phyloP scores from a whole-genome alignment of 192 early-diverging fungal genomes.

The Coemansia sp. region DNA sequence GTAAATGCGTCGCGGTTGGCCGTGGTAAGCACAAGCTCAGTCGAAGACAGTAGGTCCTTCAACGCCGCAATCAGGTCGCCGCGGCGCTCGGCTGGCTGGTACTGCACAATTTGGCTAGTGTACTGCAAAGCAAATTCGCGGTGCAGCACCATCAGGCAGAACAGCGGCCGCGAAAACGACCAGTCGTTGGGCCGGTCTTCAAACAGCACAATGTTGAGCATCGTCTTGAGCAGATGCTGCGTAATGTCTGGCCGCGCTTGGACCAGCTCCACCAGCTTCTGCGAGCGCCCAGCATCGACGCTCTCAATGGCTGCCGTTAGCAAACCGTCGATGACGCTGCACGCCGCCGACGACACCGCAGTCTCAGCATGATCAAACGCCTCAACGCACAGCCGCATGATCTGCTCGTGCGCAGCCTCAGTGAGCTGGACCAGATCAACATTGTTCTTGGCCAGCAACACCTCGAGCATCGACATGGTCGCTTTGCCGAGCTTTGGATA shows the following conservation, averaged over 20 bases:
- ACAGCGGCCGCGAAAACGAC: constrained; percentile 78
- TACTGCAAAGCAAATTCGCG: constrained; percentile 58
- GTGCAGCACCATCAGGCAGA: constrained; percentile 75
- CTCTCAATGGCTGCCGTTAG: constrained; percentile 67
- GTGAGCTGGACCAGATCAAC: constrained; percentile 61
- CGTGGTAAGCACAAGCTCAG: constrained; percentile 31
- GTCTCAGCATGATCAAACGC: constrained; percentile 65
- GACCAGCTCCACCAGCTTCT: constrained; percentile 28
- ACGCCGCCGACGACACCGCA: constrained; percentile 61
- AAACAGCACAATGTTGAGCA: constrained; percentile 77
- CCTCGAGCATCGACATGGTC: constrained; percentile 69
- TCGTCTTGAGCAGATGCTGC: constrained; percentile 60
- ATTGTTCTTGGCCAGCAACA: constrained; percentile 66
- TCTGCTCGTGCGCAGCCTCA: constrained; percentile 62
- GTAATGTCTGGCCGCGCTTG: constrained; percentile 61
- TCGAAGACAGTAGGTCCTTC: constrained; percentile 42
- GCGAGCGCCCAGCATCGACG: constrained; percentile 17
- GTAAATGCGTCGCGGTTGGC: constrained; percentile 48
- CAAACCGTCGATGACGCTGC: constrained; percentile 71
- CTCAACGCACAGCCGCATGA: constrained; percentile 74
- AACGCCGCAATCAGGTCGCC: constrained; percentile 41
- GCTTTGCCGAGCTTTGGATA: constrained; percentile 57
- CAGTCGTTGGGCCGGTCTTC: constrained; percentile 82
- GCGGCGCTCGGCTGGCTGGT: constrained; percentile 49
- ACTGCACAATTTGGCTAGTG: constrained; percentile 45